These are phyloP conservation scores for Penicillium hordei DNA, from an alignment of 2,329 filamentous ascomycete genomes.

Conservation along the genomic window DNA sequence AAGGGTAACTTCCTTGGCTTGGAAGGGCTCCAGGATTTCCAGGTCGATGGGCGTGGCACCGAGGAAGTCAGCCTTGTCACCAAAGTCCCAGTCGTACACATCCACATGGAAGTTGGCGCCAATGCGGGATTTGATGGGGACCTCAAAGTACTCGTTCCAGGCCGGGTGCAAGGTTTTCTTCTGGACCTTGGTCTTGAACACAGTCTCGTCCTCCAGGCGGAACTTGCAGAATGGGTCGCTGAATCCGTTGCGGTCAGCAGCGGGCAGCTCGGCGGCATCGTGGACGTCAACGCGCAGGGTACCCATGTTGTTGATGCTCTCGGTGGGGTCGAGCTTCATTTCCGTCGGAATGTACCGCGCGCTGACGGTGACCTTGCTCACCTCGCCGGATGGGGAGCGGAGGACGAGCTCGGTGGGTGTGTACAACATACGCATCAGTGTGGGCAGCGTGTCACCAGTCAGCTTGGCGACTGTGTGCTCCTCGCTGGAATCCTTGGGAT, in stretches of 20 bases:
- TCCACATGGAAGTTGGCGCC: slow-evolving; percentile 78
- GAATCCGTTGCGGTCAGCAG: slow-evolving; percentile 93
- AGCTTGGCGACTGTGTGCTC: slow-evolving; percentile 79
- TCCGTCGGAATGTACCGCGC: slow-evolving; percentile 91
- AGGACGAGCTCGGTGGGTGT: slow-evolving; percentile 81
- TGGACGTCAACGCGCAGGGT: slow-evolving; percentile 90
- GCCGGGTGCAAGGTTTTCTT: slow-evolving; percentile 95
- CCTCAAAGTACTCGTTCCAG: slow-evolving; percentile 97
- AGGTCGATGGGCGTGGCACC: slow-evolving; percentile 75
- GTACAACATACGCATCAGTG: slow-evolving; percentile 86
- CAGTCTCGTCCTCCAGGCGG: slow-evolving; percentile 79
- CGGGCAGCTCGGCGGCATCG: slow-evolving; percentile 81
- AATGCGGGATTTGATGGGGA: slow-evolving; percentile 77
- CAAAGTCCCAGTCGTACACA: slow-evolving; percentile 95
- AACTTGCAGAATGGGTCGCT: slow-evolving; percentile 98
- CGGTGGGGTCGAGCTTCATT: slow-evolving; percentile 90
- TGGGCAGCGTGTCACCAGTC: slow-evolving; percentile 80
- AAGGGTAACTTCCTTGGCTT: slow-evolving; percentile 70
- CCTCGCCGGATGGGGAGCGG: slow-evolving; percentile 71
- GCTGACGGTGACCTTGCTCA: slow-evolving; percentile 82
- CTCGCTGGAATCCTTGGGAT: slow-evolving; percentile 66
- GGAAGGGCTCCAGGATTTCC: slow-evolving; percentile 79
- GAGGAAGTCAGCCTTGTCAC: slow-evolving; percentile 89
- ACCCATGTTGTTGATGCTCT: slow-evolving; percentile 99
- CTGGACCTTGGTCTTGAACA: slow-evolving; percentile 92